Evolutionary conservation across 495 filamentous ascomycete species (phyloP), one percentile per base, ranked within the genome.

Genomic region (Penicillium ochrochloron): DNA sequence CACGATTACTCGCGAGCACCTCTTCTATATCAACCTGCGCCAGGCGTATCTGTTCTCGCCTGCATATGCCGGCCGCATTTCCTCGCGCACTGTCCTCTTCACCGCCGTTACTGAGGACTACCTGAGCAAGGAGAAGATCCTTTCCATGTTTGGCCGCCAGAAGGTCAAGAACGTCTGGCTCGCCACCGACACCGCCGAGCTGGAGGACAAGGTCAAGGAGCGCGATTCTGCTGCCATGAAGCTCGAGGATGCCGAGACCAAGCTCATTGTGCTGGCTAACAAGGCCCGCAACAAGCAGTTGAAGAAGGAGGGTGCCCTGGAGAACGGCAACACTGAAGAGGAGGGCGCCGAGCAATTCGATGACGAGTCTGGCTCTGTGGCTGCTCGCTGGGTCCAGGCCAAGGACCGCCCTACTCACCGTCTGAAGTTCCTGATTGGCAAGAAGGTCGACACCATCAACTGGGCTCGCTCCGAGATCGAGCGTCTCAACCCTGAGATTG

Each of bases 21-120:
- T 99, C 74, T 97, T 86, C 85, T 97, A 91, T 76, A 91, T 97
- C 84, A 97, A 97, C 76, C 75, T 98, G 62, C 92, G 94, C 67
- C 96, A 99, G 81, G 95, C 96, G 1, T 97, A 96, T 79, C 82
- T 95, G 54, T 83, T 97, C 61, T 94, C 93, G 41, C 94, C 94
- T 17, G 81, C 92, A 31, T 94, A 97, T 75, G 86, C 93, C 54
- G 90, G 87, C 69, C 92, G 94, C 67, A 89, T 98, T 63, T 98
- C 96, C 2, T 96, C 95, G 4, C 88, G 93, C 63, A 98, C 94
- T 35, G 92, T 99, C 7, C 88, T 99, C 15, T 96, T 97, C 76
- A 89, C 92, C 29, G 90, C 91, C 11, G 93, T 99, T 21, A 93
- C 95, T 6, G 66, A 84, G 41, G 77, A 86, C 8, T 96, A 94